Percentiles rank a stretch among this genome's conserved stretches.
These are phyloP conservation scores for Stephanodiscus minutulus DNA, from an alignment of 108 stramenopile species.

Conservation along the genomic window DNA sequence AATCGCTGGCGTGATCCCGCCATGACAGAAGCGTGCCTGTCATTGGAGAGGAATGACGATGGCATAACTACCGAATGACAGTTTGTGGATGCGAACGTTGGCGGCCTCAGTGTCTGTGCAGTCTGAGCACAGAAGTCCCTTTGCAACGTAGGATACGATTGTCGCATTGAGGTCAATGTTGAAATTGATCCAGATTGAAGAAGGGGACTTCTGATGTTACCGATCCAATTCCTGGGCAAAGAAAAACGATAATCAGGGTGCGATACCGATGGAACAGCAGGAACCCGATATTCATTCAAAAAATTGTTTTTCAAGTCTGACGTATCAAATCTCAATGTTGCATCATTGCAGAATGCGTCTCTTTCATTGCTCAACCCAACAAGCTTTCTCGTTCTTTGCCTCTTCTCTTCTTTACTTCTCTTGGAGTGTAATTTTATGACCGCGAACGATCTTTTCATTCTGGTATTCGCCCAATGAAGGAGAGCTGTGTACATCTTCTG, in stretches of 20 bases:
- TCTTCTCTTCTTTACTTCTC: conserved; percentile 20
- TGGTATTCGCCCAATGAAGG: conserved; percentile 33
- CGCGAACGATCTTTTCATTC: conserved; percentile 11
- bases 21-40: neutral
- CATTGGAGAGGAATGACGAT: neutral
- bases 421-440: conserved; percentile 16
- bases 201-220: neutral
- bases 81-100: neutral
- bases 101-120: neutral
- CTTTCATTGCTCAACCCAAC: neutral
- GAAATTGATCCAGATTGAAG: neutral
- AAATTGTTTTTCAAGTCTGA: neutral
- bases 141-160: neutral
- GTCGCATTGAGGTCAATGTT: neutral
- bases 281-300: too few species aligned
- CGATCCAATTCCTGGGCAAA: neutral
- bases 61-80: conserved; percentile 3
- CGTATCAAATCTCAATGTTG: neutral
- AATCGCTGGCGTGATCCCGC: neutral
- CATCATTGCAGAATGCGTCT: too few species aligned
- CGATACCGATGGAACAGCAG: neutral
- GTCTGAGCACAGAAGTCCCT: neutral
- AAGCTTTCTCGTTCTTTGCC: neutral
- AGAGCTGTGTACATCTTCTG: conserved; percentile 19
- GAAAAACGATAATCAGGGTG: neutral